Percentiles rank a stretch among this genome's conserved stretches.
phyloP scores from a whole-genome alignment of 176 grass and related monocot genomes.

The Canna indica region DNA sequence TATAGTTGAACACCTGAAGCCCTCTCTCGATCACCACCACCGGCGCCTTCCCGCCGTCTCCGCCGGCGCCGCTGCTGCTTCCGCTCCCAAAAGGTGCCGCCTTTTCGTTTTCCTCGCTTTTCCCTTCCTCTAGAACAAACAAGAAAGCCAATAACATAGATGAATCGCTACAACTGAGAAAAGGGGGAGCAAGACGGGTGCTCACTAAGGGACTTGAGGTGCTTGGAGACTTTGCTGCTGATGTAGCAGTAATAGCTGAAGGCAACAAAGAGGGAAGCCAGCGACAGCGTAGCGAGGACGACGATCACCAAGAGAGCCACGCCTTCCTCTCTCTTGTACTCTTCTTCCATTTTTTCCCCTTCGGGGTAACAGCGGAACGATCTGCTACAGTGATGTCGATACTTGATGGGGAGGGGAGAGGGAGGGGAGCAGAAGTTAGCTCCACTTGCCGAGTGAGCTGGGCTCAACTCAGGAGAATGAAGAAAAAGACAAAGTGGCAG shows the following conservation, averaged over 20 bases:
- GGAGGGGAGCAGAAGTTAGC: background rate
- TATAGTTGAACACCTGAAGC: constrained; percentile 71
- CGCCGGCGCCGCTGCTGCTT: constrained; percentile 13
- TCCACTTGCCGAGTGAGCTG: background rate
- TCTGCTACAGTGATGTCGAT: background rate
- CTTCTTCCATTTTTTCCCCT: constrained; percentile 6
- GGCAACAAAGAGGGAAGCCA: constrained; percentile 62
- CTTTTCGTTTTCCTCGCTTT: constrained; percentile 27
- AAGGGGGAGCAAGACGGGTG: constrained; percentile 1
- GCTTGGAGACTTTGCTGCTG: constrained; percentile 85
- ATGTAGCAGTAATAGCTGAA: constrained; percentile 99
- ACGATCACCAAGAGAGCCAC: constrained; percentile 74
- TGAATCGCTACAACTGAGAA: background rate
- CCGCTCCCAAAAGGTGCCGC: constrained; percentile 27
- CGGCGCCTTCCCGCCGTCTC: constrained; percentile 7
- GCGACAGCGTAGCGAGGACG: constrained; percentile 69
- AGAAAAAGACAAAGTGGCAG: background rate
- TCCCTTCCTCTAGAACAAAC: constrained; percentile 5
- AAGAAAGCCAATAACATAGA: background rate
- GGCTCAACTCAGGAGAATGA: background rate
- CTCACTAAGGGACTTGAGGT: constrained; percentile 48
- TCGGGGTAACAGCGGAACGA: background rate
- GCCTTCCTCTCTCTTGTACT: constrained; percentile 70
- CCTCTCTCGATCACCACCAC: constrained; percentile 31
- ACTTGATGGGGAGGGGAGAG: background rate